Evolutionary conservation across 805 yeast genomes (phyloP).

Genomic region (Yarrowia keelungensis): DNA sequence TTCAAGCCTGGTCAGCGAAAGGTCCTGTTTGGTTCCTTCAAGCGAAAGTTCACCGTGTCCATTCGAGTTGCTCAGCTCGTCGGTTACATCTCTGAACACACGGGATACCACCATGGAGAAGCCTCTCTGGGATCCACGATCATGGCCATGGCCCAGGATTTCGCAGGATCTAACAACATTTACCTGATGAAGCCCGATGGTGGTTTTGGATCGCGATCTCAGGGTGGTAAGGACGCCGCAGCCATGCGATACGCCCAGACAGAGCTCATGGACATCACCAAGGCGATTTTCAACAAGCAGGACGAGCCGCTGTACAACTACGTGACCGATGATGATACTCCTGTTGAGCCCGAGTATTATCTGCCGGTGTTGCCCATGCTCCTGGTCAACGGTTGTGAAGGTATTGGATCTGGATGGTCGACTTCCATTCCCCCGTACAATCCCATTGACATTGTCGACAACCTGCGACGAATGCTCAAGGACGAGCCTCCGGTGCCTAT

Average conservation of each 20-base stretch:
- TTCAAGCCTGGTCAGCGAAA: slow-evolving; percentile 97
- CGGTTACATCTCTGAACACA: slow-evolving; percentile 85
- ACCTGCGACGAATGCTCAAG: slow-evolving; percentile 74
- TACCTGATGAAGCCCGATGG: slow-evolving; percentile 89
- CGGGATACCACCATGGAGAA: slow-evolving; percentile 97
- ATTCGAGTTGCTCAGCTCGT: slow-evolving; percentile 90
- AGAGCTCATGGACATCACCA: slow-evolving; percentile 75
- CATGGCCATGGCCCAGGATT: slow-evolving; percentile 92
- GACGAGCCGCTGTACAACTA: slow-evolving; percentile 82
- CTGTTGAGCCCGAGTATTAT: slow-evolving; percentile 96
- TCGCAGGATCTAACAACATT: slow-evolving; percentile 89
- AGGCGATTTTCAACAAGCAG: slow-evolving; percentile 74
- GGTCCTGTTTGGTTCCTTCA: slow-evolving; percentile 85
- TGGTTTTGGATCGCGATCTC: slow-evolving; percentile 92
- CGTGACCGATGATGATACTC: slow-evolving; percentile 88
- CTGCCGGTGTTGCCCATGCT: slow-evolving; percentile 93
- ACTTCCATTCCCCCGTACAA: slow-evolving; percentile 90
- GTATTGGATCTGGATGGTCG: slow-evolving; percentile 99
- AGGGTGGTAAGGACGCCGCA: slow-evolving; percentile 98
- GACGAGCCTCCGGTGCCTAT: slow-evolving; percentile 73
- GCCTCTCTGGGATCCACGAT: slow-evolving; percentile 86
- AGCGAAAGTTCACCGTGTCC: slow-evolving; percentile 75
- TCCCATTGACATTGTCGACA: slow-evolving; percentile 80
- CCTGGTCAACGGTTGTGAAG: slow-evolving; percentile 95
- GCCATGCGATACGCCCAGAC: slow-evolving; percentile 97